Base-by-base conservation (phyloP, 2,329 filamentous ascomycete genomes). In the Talaromyces sp. region DNA sequence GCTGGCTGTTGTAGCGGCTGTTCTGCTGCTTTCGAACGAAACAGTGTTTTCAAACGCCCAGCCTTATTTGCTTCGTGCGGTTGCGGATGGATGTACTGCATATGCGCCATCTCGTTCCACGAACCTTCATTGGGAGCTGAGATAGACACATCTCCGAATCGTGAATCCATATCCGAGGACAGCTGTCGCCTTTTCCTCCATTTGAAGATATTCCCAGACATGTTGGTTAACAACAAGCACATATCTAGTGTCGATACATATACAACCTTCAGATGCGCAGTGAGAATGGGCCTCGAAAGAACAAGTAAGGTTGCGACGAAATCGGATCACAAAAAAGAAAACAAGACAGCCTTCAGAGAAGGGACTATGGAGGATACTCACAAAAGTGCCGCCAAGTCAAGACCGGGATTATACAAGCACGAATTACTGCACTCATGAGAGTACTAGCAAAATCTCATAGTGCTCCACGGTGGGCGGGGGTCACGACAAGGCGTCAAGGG, bases 61-160 rank as follows among this genome's bases (percentile, higher is more conserved):
- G 27, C 41, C 53, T 56, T 65, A 59, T n/a, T 65, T 58, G 3
- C 59, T 24, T 21, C 64, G 51, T n/a, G 29, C 27, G 38, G 38
- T 41, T 26, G 51, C 27, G 8, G 19, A 56, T 48, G 55, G 38
- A 58, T 65, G 64, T 52, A 61, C 27, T 7, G 58, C 63, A 63
- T 62, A 31, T 54, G 60, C 14, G 70, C 62, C 9, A 64, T 58
- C 50, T 73, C 70, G 53, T 71, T 77, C 75, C 75, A 77, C n/a
- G 75, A 76, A 26, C 75, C 75, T 43, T 71, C 66, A 43, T 68
- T 75, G 24, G 75, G 75, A 65, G 72, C 72, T 26, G 71, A 74
- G 63, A 77, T 77, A 17, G 72, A 65, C 41, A 68, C 65, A 64
- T 77, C 75, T 3, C 75, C 75, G 71, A 74, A 77, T 63, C 74